These are phyloP conservation scores for Pseudonitzschia pungens DNA, from an alignment of 108 stramenopile genomes.

Conservation along the genomic window DNA sequence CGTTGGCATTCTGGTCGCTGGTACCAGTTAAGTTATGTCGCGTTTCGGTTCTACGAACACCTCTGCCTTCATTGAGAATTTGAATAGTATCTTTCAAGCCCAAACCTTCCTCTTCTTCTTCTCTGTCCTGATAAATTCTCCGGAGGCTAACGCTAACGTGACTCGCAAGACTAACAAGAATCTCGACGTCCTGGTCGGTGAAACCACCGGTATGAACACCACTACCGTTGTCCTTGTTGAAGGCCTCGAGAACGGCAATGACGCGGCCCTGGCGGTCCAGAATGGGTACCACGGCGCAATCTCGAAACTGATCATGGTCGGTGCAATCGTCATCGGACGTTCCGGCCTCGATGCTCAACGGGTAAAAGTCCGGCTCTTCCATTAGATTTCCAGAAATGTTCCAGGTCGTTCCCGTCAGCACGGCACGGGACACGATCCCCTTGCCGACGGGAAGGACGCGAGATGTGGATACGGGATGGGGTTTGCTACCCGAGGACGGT, in stretches of 20 bases:
- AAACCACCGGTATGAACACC: conserved; percentile 31
- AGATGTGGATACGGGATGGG: conserved; percentile 1
- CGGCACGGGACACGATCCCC: conserved; percentile 52
- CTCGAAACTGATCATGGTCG: background rate
- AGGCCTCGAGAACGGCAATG: conserved; percentile 67
- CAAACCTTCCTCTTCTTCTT: conserved; percentile 36
- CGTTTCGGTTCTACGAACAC: conserved; percentile 11
- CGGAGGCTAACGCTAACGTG: conserved; percentile 56
- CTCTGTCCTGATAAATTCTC: conserved; percentile 38
- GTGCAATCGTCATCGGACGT: background rate
- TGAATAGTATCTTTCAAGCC: conserved; percentile 56
- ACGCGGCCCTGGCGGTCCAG: conserved; percentile 47
- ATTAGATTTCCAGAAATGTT: conserved; percentile 45
- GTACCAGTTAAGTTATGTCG: no score
- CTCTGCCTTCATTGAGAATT: conserved; percentile 56
- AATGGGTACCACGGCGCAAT: conserved; percentile 58
- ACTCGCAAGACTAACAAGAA: conserved; percentile 55
- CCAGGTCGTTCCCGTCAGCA: conserved; percentile 52
- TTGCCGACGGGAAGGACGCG: conserved; percentile 43
- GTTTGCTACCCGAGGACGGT: background rate
- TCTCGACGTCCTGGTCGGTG: conserved; percentile 48
- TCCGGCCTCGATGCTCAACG: conserved; percentile 10
- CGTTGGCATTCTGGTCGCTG: no score
- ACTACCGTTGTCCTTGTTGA: conserved; percentile 48
- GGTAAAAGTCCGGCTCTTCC: conserved; percentile 41